phyloP scores from a whole-genome alignment of 345 rosid species.

The Garcia nutans region DNA sequence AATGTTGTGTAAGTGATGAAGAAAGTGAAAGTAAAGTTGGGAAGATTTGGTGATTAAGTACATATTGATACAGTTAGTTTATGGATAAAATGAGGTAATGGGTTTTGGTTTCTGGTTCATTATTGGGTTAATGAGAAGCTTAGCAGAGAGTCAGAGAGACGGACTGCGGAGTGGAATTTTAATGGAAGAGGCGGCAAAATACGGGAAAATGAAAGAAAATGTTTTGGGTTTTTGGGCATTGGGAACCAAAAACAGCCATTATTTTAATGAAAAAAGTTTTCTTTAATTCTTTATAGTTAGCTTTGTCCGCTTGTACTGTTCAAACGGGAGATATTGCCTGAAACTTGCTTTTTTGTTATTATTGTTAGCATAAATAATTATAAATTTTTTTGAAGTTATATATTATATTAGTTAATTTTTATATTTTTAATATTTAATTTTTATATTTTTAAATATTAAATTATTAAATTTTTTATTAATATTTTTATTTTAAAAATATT shows the following conservation, averaged over 20 bases:
- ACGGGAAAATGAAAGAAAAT: background rate
- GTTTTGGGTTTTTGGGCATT: slow-evolving; percentile 13
- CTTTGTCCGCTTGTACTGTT: background rate
- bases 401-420: too few relatives aligned
- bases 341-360: too few relatives aligned
- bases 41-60: slow-evolving; percentile 14
- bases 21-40: slow-evolving; percentile 15
- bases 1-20: slow-evolving; percentile 20
- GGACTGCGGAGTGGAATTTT: slow-evolving; percentile 1
- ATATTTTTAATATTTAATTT: too few relatives aligned
- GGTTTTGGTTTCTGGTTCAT: slow-evolving; percentile 2
- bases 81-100: background rate
- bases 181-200: slow-evolving; percentile 43
- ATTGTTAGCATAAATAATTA: too few relatives aligned
- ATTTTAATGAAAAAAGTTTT: too few relatives aligned
- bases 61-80: background rate
- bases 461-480: too few relatives aligned
- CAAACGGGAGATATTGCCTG: background rate
- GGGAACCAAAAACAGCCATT: slow-evolving; percentile 14
- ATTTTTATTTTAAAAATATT: too few relatives aligned
- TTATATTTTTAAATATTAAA: too few relatives aligned
- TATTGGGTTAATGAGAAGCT: background rate
- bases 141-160: background rate
- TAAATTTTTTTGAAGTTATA: too few relatives aligned
- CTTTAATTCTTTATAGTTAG: background rate